A percentile compares a stretch with the other conserved stretches of the same genome.
These are phyloP conservation scores for Ricinus communis DNA, from an alignment of 345 rosid species.

Conservation along the genomic window DNA sequence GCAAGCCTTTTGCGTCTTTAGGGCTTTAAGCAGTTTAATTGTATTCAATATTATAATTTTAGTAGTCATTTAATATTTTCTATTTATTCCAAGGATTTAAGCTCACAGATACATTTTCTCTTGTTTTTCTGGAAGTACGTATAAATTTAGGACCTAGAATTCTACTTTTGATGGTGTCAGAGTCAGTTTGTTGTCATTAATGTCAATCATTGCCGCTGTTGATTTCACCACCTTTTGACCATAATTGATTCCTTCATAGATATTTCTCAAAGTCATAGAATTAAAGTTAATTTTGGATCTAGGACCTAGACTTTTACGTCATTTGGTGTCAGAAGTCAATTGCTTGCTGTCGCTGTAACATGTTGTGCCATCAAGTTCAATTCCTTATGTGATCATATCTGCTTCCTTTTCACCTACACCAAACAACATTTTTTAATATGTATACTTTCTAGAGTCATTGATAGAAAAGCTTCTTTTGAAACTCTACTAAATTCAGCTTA, in stretches of 20 bases:
- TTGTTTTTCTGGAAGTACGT: no score
- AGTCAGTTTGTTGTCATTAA: neutral
- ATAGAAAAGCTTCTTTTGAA: no score
- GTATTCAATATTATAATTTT: no score
- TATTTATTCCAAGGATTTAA: neutral
- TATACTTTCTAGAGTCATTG: no score
- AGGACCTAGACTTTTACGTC: neutral
- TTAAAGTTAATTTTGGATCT: neutral
- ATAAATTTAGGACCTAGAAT: no score
- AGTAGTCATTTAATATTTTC: neutral
- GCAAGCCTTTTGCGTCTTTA: no score
- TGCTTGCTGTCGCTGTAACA: neutral
- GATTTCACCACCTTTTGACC: neutral
- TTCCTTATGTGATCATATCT: no score
- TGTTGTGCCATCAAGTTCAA: no score
- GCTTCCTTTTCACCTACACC: no score
- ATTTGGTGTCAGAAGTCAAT: neutral
- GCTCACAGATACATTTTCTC: neutral
- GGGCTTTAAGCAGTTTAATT: neutral
- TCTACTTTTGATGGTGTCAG: no score
- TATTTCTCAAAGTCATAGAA: neutral
- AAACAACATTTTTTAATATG: no score
- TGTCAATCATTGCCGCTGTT: neutral
- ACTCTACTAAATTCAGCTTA: no score
- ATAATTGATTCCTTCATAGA: neutral